These are phyloP conservation scores for Podaxis rugospora DNA, from an alignment of 768 basidiomycete species.

Conservation along the genomic window DNA sequence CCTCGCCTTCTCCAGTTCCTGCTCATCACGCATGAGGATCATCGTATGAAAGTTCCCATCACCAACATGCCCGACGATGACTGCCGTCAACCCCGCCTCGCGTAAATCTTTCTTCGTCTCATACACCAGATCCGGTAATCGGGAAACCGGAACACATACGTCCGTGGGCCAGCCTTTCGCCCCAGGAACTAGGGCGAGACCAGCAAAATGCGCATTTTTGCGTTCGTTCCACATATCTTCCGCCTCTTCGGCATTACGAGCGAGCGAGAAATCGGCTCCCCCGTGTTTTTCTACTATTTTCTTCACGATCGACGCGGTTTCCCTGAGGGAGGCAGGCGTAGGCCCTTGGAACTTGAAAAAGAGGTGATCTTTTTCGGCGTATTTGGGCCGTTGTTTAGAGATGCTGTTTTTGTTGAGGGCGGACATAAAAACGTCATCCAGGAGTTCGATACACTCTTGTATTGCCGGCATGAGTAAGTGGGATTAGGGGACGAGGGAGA, in stretches of 20 bases:
- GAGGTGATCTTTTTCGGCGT: conserved; percentile 57
- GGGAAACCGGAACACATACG: conserved; percentile 72
- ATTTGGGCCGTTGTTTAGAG: conserved; percentile 40
- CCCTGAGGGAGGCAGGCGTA: conserved; percentile 50
- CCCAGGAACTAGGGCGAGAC: conserved; percentile 53
- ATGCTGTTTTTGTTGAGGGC: conserved; percentile 54
- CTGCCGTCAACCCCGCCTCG: conserved; percentile 49
- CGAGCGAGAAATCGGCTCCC: conserved; percentile 63
- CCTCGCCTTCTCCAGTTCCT: conserved; percentile 39
- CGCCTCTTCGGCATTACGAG: conserved; percentile 60
- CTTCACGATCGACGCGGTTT: conserved; percentile 57
- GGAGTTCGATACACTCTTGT: conserved; percentile 79
- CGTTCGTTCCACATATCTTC: conserved; percentile 69
- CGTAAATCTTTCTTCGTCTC: conserved; percentile 72
- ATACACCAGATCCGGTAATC: conserved; percentile 56
- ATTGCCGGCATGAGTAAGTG: not conserved
- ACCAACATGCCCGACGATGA: conserved; percentile 71
- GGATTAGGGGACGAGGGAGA: not conserved
- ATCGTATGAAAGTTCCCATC: conserved; percentile 56
- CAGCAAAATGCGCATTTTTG: conserved; percentile 60
- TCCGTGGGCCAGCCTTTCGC: conserved; percentile 67
- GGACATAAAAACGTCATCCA: conserved; percentile 68
- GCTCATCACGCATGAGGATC: conserved; percentile 53
- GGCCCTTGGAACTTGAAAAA: conserved; percentile 89
- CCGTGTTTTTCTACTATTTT: conserved; percentile 60